Evolutionary conservation across 139 green algal genomes (phyloP).

Genomic region (Chlorella sp.): DNA sequence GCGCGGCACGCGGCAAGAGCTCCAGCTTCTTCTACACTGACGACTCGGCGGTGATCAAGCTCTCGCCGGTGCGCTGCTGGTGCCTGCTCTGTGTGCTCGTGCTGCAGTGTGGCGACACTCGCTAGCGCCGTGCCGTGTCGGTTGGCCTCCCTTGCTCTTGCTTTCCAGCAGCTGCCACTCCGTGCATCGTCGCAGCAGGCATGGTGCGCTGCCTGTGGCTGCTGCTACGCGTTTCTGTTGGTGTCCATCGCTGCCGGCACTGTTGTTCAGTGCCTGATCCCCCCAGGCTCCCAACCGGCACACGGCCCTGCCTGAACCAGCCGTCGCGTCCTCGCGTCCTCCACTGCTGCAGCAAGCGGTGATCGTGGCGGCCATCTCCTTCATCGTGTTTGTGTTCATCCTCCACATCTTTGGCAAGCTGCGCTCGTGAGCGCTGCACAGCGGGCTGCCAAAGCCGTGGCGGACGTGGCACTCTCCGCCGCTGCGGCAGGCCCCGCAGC

Average conservation of each 20-base stretch:
- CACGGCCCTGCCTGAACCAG: background rate
- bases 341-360: slow-evolving; percentile 37
- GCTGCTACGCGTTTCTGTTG: too few species aligned
- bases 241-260: background rate
- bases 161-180: background rate
- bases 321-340: background rate
- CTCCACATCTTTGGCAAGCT: slow-evolving; percentile 65
- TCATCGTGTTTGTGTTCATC: slow-evolving; percentile 56
- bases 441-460: too few species aligned
- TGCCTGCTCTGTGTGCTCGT: background rate
- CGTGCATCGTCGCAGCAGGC: background rate
- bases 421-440: slow-evolving; percentile 18
- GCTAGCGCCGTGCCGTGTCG: too few species aligned
- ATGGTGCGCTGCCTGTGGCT: background rate
- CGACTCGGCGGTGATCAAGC: slow-evolving; percentile 41
- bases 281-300: background rate
- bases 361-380: slow-evolving; percentile 39
- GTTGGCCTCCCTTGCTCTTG: too few species aligned
- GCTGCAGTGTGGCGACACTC: background rate
- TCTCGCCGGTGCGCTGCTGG: slow-evolving; percentile 40
- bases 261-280: too few species aligned
- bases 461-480: too few species aligned
- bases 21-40: slow-evolving; percentile 48
- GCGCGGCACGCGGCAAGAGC: slow-evolving; percentile 6
- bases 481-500: too few species aligned